phyloP scores from a whole-genome alignment of 305 asterid species.

The Fraxinus albicans region DNA sequence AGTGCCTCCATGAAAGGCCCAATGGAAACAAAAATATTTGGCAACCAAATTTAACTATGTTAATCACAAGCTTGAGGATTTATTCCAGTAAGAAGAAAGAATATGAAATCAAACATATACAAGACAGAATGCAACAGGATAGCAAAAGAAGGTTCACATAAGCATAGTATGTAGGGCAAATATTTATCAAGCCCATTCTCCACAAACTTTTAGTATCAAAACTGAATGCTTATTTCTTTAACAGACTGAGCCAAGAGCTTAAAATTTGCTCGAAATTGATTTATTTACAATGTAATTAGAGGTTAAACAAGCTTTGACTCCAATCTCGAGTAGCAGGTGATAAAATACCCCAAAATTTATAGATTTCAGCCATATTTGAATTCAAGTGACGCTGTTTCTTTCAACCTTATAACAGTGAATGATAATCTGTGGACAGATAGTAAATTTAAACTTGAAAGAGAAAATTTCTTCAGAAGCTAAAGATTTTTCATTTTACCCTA shows the following conservation, averaged over 20 bases:
- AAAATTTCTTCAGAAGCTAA: background rate
- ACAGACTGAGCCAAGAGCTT: background rate
- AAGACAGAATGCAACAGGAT: background rate
- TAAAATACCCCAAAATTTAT: background rate
- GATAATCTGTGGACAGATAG: background rate
- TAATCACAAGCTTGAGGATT: background rate
- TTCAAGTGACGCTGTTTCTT: background rate
- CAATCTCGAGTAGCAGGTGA: background rate
- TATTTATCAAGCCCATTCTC: background rate
- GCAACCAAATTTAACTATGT: background rate
- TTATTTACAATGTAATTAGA: background rate
- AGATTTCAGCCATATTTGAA: background rate
- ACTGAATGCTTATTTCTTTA: slow-evolving; percentile 1
- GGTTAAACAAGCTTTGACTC: background rate
- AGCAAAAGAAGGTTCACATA: background rate
- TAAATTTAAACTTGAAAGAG: background rate
- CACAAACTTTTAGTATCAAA: background rate
- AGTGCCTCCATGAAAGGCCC: background rate
- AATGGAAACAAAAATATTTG: background rate
- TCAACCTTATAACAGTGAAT: background rate
- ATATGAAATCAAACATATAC: background rate
- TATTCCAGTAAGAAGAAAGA: background rate
- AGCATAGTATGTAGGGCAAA: background rate
- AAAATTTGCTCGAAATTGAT: background rate
- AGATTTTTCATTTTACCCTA: background rate